Evolutionary conservation across 495 filamentous ascomycete species (phyloP).

Genomic region (Penicillium robsamsonii): DNA sequence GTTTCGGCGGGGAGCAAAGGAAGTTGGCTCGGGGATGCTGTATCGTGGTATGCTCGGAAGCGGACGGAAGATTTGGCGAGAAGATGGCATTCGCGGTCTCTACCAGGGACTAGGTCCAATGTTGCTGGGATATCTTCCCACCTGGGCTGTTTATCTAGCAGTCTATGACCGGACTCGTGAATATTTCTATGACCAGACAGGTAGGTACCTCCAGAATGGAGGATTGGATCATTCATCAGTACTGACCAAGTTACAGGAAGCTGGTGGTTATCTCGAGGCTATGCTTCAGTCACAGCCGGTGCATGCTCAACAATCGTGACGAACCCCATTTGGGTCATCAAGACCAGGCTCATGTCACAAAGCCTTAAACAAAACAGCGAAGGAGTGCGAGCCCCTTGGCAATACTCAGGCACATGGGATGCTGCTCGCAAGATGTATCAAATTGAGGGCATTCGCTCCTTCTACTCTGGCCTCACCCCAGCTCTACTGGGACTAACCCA

Average conservation of each 20-base stretch:
- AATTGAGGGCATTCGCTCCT: conserved; percentile 80
- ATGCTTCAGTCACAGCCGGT: conserved; percentile 85
- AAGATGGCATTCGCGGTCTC: conserved; percentile 87
- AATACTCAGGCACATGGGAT: conserved; percentile 83
- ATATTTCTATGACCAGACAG: conserved; percentile 62
- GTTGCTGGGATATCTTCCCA: conserved; percentile 91
- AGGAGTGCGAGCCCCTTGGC: conserved; percentile 71
- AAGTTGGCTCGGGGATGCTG: conserved; percentile 48
- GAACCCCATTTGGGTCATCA: conserved; percentile 99
- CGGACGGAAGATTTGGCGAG: conserved; percentile 73
- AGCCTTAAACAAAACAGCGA: conserved; percentile 49
- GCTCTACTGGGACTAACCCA: conserved; percentile 90
- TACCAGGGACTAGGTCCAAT: conserved; percentile 94
- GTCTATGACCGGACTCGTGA: conserved; percentile 87
- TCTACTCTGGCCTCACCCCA: conserved; percentile 93
- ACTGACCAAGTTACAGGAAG: conserved; percentile 42
- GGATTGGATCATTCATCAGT: not conserved
- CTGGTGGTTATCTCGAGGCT: conserved; percentile 60
- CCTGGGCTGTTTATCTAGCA: conserved; percentile 96
- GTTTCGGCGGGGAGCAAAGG: conserved; percentile 52
- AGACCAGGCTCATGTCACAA: conserved; percentile 96
- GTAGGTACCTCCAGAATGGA: conserved; percentile 45
- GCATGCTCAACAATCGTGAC: conserved; percentile 90
- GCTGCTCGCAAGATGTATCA: conserved; percentile 94
- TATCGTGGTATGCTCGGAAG: conserved; percentile 89